Evolutionary conservation across 208 protist genomes (phyloP).

Genomic region (Herpetomonas tarakana): DNA sequence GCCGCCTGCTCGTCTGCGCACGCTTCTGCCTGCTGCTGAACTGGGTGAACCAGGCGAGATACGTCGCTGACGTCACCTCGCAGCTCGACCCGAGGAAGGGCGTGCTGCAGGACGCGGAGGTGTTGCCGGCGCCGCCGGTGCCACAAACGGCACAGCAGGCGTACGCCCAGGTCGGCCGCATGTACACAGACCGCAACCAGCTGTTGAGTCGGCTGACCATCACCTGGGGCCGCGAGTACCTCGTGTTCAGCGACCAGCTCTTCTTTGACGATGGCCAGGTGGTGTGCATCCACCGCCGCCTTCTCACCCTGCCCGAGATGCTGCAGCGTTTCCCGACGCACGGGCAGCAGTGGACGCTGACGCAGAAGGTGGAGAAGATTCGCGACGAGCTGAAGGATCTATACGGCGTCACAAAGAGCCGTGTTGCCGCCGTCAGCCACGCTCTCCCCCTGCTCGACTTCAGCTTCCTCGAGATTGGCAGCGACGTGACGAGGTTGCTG

Average conservation of each 20-base stretch:
- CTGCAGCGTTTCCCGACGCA: constrained; percentile 25
- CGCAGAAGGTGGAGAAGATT: constrained; percentile 25
- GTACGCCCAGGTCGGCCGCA: constrained; percentile 52
- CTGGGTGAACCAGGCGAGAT: constrained; percentile 39
- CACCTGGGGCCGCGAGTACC: constrained; percentile 56
- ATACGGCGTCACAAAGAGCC: constrained; percentile 38
- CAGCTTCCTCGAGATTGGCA: constrained; percentile 32
- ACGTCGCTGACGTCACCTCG: constrained; percentile 50
- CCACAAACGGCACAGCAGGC: constrained; percentile 45
- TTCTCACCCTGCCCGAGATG: constrained; percentile 69
- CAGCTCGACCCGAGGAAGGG: constrained; percentile 75
- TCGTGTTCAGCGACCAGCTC: constrained; percentile 71
- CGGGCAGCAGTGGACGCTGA: constrained; percentile 10
- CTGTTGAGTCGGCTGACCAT: constrained; percentile 65
- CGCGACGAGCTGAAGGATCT: constrained; percentile 30
- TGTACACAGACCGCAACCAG: constrained; percentile 83
- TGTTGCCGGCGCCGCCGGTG: constrained; percentile 42
- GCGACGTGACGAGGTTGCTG: constrained; percentile 24
- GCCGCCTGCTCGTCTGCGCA: constrained; percentile 49
- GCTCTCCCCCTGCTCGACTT: constrained; percentile 49
- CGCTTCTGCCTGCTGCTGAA: constrained; percentile 60
- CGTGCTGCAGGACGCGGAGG: constrained; percentile 76
- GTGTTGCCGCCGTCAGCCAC: constrained; percentile 32
- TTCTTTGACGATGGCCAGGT: constrained; percentile 79
- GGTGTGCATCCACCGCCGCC: constrained; percentile 71